A percentile compares a stretch with the other conserved stretches of the same genome.
Conservation (phyloP, 2,329 filamentous ascomycete species). For the Ascochyta clinopodiicola region DNA sequence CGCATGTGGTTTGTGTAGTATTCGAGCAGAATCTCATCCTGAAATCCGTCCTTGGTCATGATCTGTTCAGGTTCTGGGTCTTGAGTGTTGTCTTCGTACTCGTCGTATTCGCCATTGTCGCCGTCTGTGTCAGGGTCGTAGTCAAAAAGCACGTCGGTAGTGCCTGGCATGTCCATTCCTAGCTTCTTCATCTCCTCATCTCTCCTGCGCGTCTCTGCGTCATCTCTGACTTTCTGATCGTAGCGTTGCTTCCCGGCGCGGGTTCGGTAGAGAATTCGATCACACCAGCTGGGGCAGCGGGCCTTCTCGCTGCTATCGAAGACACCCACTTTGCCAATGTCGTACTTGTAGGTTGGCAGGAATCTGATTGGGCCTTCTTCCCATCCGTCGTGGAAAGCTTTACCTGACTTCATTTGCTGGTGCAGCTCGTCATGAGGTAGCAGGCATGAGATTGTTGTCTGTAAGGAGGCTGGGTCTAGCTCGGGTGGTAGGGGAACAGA, state of each 20-base stretch:
- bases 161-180: slow-evolving; percentile 74
- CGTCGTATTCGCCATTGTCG: slow-evolving; percentile 52
- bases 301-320: slow-evolving; percentile 97
- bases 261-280: slow-evolving; percentile 87
- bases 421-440: slow-evolving; percentile 88
- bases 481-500: slow-evolving; percentile 51
- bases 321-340: slow-evolving; percentile 86
- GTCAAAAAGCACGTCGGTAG: slow-evolving; percentile 87
- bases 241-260: slow-evolving; percentile 72
- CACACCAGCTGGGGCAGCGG: slow-evolving; percentile 93
- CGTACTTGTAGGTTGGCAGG: slow-evolving; percentile 96
- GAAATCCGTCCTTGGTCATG: slow-evolving; percentile 64
- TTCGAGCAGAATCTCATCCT: slow-evolving; percentile 62
- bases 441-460: slow-evolving; percentile 85
- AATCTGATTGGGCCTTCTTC: slow-evolving; percentile 87
- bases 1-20: slow-evolving; percentile 88
- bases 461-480: slow-evolving; percentile 82
- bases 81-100: slow-evolving; percentile 40
- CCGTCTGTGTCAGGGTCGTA: slow-evolving; percentile 86
- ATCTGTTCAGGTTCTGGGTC: slow-evolving; percentile 57
- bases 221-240: slow-evolving; percentile 68
- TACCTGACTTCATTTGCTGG: slow-evolving; percentile 74
- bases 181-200: slow-evolving; percentile 86
- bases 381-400: slow-evolving; percentile 91
- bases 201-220: slow-evolving; percentile 70